These are phyloP conservation scores for Geopyxis carbonaria DNA, from an alignment of 495 filamentous ascomycete genomes.

Conservation along the genomic window DNA sequence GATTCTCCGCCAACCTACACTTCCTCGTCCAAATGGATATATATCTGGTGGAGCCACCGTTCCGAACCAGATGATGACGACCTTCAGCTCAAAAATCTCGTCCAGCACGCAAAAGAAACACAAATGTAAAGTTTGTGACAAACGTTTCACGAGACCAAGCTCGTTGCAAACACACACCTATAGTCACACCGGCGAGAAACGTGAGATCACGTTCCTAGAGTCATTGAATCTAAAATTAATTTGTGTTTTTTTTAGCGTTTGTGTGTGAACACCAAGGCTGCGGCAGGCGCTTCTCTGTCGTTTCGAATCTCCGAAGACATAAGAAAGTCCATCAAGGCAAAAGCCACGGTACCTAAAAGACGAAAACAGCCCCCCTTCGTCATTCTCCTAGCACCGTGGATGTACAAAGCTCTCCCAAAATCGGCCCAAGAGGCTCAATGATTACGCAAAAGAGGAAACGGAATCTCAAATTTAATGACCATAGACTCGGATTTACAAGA, in stretches of 20 bases:
- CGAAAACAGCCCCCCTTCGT: too few relatives aligned
- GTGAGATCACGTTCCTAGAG: constrained; percentile 38
- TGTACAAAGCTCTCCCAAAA: neutral
- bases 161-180: constrained; percentile 98
- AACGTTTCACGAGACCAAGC: constrained; percentile 91
- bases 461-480: neutral
- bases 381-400: neutral
- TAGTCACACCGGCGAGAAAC: constrained; percentile 97
- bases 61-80: constrained; percentile 94
- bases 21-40: constrained; percentile 2
- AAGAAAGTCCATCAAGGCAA: constrained; percentile 93
- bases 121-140: constrained; percentile 99
- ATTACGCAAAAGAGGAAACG: neutral
- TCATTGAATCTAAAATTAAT: constrained; percentile 6
- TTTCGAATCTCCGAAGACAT: constrained; percentile 87
- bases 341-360: constrained; percentile 17
- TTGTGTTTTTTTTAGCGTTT: constrained; percentile 44
- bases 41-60: constrained; percentile 44
- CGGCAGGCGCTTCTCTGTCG: constrained; percentile 91
- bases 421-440: neutral
- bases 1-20: constrained; percentile 41
- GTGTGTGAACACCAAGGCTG: constrained; percentile 89
- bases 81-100: constrained; percentile 93
- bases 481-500: neutral
- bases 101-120: constrained; percentile 98